Percentiles rank a stretch among this genome's conserved stretches.
These are phyloP conservation scores for Pyrenophora tritici-repentis DNA, from an alignment of 2,329 filamentous ascomycete species.

Conservation along the genomic window DNA sequence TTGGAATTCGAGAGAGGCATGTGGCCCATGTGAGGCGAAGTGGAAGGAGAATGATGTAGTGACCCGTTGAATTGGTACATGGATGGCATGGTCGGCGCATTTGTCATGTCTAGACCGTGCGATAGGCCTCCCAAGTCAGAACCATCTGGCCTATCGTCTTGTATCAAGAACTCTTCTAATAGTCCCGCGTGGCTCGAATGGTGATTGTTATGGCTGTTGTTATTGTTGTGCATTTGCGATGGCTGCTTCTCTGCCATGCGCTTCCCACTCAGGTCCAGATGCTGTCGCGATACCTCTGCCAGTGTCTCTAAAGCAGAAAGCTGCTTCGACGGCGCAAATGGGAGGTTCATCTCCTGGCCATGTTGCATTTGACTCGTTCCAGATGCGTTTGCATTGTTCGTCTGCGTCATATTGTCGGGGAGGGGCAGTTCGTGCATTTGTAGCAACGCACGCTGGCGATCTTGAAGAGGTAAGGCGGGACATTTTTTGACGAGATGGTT, in stretches of 20 bases:
- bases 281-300: constrained; percentile 82
- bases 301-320: constrained; percentile 85
- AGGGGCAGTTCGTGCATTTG: constrained; percentile 70
- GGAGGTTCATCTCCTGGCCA: constrained; percentile 46
- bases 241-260: constrained; percentile 45
- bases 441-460: constrained; percentile 75
- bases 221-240: constrained; percentile 21
- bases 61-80: constrained; percentile 48
- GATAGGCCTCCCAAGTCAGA: constrained; percentile 30
- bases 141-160: constrained; percentile 44
- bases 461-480: constrained; percentile 73
- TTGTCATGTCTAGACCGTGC: constrained; percentile 41
- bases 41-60: constrained; percentile 44
- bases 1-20: constrained; percentile 35
- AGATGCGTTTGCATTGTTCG: constrained; percentile 18
- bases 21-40: constrained; percentile 41
- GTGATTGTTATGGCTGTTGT: constrained; percentile 7
- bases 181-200: constrained; percentile 33
- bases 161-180: constrained; percentile 47
- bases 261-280: constrained; percentile 61
- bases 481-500: constrained; percentile 87
- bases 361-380: constrained; percentile 27
- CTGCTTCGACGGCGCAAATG: constrained; percentile 56
- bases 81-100: constrained; percentile 42
- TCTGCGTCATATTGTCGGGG: constrained; percentile 46